Conservation (phyloP, 1,284 basidiomycete genomes). For the Gymnopus androsaceus region DNA sequence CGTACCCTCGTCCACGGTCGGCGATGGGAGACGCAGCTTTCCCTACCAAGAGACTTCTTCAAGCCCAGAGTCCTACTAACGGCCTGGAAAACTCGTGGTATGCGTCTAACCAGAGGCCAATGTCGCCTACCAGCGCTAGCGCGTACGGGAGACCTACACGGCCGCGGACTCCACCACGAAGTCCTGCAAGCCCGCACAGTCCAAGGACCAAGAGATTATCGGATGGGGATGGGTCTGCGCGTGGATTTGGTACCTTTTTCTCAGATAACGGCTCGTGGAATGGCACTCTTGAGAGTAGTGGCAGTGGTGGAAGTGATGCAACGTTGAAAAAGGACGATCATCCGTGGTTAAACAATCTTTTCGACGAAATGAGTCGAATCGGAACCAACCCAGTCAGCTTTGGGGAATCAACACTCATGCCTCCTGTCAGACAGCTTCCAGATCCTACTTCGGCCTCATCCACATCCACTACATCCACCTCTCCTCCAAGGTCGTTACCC, state of each 20-base stretch:
- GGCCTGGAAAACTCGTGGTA: constrained; percentile 26
- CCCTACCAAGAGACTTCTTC: constrained; percentile 27
- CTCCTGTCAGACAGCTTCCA: constrained; percentile 3
- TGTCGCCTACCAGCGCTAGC: constrained; percentile 4
- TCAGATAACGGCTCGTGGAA: not conserved
- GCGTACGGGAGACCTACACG: not conserved
- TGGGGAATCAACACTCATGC: constrained; percentile 12
- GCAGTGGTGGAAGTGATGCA: constrained; percentile 31
- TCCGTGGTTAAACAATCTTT: constrained; percentile 31
- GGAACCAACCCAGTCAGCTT: not conserved
- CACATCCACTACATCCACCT: not conserved
- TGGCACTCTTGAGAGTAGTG: no score
- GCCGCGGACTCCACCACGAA: constrained; percentile 51
- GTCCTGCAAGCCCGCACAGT: constrained; percentile 55
- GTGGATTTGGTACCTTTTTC: not conserved
- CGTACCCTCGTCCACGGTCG: constrained; percentile 60
- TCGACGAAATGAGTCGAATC: constrained; percentile 18
- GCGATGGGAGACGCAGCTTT: constrained; percentile 49
- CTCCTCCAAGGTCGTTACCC: constrained; percentile 1
- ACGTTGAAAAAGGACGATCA: constrained; percentile 42
- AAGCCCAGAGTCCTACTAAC: constrained; percentile 35
- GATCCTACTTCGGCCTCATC: constrained; percentile 5
- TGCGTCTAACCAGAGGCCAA: constrained; percentile 24
- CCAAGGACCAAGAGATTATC: constrained; percentile 27
- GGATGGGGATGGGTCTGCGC: no score